These are phyloP conservation scores for Coprinopsis cinerea DNA, from an alignment of 768 basidiomycete genomes.

Conservation along the genomic window DNA sequence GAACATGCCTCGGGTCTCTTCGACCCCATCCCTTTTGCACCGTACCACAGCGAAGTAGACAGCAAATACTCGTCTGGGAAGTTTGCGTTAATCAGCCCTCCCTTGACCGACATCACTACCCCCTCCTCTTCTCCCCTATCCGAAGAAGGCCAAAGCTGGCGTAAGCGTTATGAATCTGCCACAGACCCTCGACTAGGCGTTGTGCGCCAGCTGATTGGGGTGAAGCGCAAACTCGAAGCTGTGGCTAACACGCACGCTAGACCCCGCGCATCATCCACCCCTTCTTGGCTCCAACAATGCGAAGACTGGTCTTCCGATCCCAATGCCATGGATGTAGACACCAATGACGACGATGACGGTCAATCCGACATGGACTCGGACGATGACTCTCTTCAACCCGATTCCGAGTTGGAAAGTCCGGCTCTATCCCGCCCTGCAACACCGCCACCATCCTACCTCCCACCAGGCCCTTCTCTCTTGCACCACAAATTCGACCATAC, in stretches of 20 bases:
- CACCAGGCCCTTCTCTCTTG: conserved; percentile 62
- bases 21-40: conserved; percentile 71
- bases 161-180: conserved; percentile 44
- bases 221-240: conserved; percentile 53
- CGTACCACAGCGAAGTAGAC: conserved; percentile 56
- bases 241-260: too few relatives aligned
- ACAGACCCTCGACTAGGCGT: conserved; percentile 74
- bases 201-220: conserved; percentile 59
- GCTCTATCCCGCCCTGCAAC: conserved; percentile 53
- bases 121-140: conserved; percentile 18
- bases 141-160: conserved; percentile 36
- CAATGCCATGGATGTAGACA: neutral
- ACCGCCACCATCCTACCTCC: conserved; percentile 66
- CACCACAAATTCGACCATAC: conserved; percentile 64
- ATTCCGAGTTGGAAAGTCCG: conserved; percentile 27
- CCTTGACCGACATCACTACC: conserved; percentile 21
- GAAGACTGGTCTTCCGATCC: conserved; percentile 25
- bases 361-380: conserved; percentile 29
- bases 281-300: conserved; percentile 5
- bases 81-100: conserved; percentile 58
- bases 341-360: neutral
- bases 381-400: conserved; percentile 30
- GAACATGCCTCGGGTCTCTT: conserved; percentile 33
- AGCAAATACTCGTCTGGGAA: conserved; percentile 74
- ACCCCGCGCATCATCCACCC: neutral